Percentiles rank a stretch among this genome's conserved stretches.
Conservation (phyloP, 228 moss, liverwort and hornwort genomes). For the Sphagnum fallax region DNA sequence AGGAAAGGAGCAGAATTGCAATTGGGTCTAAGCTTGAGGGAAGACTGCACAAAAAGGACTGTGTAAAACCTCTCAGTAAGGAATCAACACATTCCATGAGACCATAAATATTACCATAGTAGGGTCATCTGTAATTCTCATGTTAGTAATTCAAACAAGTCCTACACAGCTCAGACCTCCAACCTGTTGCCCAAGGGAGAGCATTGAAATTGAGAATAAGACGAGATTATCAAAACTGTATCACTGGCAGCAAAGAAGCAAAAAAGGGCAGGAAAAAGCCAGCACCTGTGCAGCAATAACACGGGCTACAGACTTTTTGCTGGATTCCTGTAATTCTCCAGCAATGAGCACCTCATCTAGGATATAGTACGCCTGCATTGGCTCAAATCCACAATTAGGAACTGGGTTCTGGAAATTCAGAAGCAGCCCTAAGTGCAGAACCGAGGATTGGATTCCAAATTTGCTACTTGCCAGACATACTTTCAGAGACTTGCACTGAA, state of each 20-base stretch:
- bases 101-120: no score
- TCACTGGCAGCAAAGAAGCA: no score
- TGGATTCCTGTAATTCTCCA: constrained; percentile 97
- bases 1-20: neutral
- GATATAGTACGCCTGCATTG: constrained; percentile 87
- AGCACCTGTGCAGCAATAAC: constrained; percentile 96
- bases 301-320: constrained; percentile 98
- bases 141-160: no score
- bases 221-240: no score
- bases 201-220: no score
- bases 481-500: neutral
- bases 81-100: no score
- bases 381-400: neutral
- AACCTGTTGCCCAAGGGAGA: no score
- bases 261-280: no score
- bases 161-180: no score
- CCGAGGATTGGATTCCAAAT: no score
- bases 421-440: neutral
- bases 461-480: no score
- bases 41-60: neutral
- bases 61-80: neutral
- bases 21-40: neutral
- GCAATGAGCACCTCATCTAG: constrained; percentile 98
- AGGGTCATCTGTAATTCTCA: no score
- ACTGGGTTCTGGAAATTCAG: neutral